These are phyloP conservation scores for Centella asiatica DNA, from an alignment of 129 eudicot species.

Conservation along the genomic window DNA sequence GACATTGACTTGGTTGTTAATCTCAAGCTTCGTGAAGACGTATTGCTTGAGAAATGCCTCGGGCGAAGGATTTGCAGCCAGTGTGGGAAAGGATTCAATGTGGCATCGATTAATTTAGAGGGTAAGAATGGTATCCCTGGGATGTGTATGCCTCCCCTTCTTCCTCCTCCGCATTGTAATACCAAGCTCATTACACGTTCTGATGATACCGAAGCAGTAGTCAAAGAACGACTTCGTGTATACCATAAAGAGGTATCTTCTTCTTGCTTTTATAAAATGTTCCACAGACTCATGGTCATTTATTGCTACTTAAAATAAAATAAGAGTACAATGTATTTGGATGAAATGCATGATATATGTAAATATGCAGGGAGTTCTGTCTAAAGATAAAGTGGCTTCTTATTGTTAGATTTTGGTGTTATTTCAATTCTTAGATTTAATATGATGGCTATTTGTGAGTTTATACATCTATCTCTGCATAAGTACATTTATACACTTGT, in stretches of 20 bases:
- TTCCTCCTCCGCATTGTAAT: slow-evolving; percentile 70
- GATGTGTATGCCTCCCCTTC: slow-evolving; percentile 91
- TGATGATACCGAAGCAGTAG: slow-evolving; percentile 79
- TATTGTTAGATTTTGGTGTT: no score
- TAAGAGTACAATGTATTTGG: no score
- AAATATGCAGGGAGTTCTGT: no score
- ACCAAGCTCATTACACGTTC: slow-evolving; percentile 68
- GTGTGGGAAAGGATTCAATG: slow-evolving; percentile 80
- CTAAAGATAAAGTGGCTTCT: no score
- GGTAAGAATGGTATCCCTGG: slow-evolving; percentile 54
- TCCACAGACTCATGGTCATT: no score
- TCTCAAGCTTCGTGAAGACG: slow-evolving; percentile 83
- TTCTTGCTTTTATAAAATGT: no score
- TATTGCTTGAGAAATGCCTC: slow-evolving; percentile 80
- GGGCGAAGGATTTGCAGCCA: slow-evolving; percentile 91
- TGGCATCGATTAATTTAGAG: slow-evolving; percentile 75
- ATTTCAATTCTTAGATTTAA: no score
- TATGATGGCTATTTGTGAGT: no score
- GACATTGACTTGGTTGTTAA: slow-evolving; percentile 79
- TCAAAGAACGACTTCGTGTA: slow-evolving; percentile 65
- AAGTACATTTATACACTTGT: no score
- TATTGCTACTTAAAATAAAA: no score
- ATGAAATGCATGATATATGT: no score
- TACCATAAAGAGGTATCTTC: slow-evolving; percentile 58
- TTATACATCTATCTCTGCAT: no score